phyloP scores from a whole-genome alignment of 2,329 filamentous ascomycete species.

The Neobulgaria alba region DNA sequence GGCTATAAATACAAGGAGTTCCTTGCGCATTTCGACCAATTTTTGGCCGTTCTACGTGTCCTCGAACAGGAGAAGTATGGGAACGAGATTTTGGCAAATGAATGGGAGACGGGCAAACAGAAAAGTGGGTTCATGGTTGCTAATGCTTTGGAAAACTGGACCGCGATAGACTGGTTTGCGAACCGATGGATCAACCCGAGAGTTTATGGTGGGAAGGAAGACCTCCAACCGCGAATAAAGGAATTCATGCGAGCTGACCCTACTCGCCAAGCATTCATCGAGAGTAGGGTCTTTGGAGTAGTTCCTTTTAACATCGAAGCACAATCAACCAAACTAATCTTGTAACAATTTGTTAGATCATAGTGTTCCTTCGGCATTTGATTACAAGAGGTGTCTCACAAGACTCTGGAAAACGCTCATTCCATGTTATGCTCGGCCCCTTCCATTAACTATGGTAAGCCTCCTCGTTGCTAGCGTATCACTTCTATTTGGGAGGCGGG shows the following conservation, averaged over 20 bases:
- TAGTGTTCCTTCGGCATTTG: too few species aligned
- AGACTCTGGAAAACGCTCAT: too few species aligned
- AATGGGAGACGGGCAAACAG: constrained; percentile 14
- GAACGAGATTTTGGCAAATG: constrained; percentile 13
- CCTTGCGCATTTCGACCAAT: constrained; percentile 10
- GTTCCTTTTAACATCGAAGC: not conserved
- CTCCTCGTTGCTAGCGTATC: constrained; percentile 2
- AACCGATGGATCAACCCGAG: constrained; percentile 13
- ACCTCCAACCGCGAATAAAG: constrained; percentile 8
- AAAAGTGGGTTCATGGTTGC: constrained; percentile 17
- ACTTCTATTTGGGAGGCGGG: constrained; percentile 2
- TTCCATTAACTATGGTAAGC: too few species aligned
- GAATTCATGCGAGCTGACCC: constrained; percentile 8
- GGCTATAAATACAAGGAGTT: constrained; percentile 9
- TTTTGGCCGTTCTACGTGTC: constrained; percentile 8
- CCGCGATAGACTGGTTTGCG: constrained; percentile 15
- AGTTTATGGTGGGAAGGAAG: constrained; percentile 7
- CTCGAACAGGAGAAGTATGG: constrained; percentile 14
- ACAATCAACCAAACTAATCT: too few species aligned
- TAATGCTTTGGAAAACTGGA: constrained; percentile 19
- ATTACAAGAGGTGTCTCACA: too few species aligned
- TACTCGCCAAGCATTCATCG: constrained; percentile 7
- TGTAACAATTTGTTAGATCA: too few species aligned
- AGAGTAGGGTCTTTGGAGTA: constrained; percentile 2
- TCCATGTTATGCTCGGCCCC: too few species aligned